Evolutionary conservation across 352 stramenopile genomes (phyloP).

Genomic region (Phytophthora fragariaefolia): DNA sequence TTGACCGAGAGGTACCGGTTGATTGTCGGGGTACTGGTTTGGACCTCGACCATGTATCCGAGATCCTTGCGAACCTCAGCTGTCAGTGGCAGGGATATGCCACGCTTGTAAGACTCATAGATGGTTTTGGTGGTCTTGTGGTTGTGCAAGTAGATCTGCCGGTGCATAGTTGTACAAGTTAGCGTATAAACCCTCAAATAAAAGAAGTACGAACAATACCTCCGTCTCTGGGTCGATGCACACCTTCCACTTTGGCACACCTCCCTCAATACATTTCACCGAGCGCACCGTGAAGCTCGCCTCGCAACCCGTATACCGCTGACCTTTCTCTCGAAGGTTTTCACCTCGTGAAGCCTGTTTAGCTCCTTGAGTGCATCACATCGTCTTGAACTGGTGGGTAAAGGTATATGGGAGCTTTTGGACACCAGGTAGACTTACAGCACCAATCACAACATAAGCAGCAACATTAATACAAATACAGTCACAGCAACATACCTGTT

Average conservation of each 20-base stretch:
- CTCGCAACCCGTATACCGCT: neutral
- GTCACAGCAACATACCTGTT: neutral
- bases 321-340: neutral
- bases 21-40: neutral
- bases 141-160: neutral
- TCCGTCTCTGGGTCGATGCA: neutral
- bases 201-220: neutral
- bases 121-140: neutral
- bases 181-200: neutral
- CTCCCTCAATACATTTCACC: neutral
- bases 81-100: neutral
- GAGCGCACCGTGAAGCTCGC: neutral
- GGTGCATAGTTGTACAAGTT: neutral
- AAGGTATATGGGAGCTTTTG: neutral
- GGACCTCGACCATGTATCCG: neutral
- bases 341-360: neutral
- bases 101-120: neutral
- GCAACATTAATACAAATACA: neutral
- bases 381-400: neutral
- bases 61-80: neutral
- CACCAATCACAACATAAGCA: neutral
- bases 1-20: neutral
- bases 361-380: neutral
- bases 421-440: neutral
- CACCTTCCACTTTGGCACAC: neutral